Evolutionary conservation across 2,329 filamentous ascomycete species (phyloP).

Genomic region (Botrytis pseudocinerea): DNA sequence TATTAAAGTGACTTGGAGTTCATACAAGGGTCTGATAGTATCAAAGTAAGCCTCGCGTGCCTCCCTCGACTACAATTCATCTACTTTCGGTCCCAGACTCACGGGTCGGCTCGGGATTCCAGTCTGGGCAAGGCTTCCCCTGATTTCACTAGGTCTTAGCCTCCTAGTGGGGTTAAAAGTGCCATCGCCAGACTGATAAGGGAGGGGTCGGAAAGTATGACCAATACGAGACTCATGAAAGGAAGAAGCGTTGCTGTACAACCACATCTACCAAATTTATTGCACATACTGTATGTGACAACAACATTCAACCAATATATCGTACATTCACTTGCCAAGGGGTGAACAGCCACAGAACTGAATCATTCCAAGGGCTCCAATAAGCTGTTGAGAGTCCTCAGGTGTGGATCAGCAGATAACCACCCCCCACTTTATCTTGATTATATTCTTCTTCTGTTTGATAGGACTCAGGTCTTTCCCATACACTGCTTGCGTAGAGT

Average conservation of each 20-base stretch:
- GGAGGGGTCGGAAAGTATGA: slow-evolving; percentile 13
- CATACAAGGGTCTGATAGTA: neutral
- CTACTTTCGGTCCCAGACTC: neutral
- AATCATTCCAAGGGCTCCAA: neutral
- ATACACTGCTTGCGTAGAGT: slow-evolving; percentile 16
- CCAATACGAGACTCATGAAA: neutral
- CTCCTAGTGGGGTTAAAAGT: slow-evolving; percentile 5
- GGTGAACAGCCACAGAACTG: neutral
- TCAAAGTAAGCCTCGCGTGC: neutral
- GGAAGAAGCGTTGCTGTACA: slow-evolving; percentile 19
- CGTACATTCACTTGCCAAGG: neutral
- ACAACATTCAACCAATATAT: slow-evolving; percentile 15
- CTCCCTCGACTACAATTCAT: neutral
- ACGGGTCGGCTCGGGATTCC: slow-evolving; percentile 14
- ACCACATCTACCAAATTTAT: slow-evolving; percentile 11
- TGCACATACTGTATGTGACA: slow-evolving; percentile 19
- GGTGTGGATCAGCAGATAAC: slow-evolving; percentile 5
- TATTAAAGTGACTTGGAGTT: neutral
- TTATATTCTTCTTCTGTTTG: neutral
- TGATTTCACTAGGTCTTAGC: neutral
- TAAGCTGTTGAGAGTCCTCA: slow-evolving; percentile 13
- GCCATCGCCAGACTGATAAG: slow-evolving; percentile 20
- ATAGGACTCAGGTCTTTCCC: slow-evolving; percentile 8
- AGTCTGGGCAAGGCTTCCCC: slow-evolving; percentile 13
- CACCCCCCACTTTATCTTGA: slow-evolving; percentile 6